Conservation (phyloP, 345 rosid genomes). For the Ricinus communis region DNA sequence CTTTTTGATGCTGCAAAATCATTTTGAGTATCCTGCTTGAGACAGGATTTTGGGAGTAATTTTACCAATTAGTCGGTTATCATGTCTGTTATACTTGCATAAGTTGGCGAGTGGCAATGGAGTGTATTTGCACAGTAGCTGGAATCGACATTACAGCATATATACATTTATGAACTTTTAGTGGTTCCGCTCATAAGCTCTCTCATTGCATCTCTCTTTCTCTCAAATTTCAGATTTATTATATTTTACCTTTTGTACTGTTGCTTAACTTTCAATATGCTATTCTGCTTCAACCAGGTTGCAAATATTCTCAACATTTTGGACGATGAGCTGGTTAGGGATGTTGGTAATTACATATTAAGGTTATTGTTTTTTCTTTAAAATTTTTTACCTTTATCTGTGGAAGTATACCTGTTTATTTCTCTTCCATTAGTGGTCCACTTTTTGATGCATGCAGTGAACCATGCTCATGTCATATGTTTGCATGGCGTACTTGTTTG, state of each 20-base stretch:
- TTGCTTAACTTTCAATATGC: not conserved
- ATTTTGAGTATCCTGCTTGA: not conserved
- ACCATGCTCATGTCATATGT: not conserved
- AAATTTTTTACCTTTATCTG: not conserved
- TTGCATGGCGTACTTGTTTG: not conserved
- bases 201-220: not conserved
- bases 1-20: not conserved
- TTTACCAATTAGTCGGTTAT: not conserved
- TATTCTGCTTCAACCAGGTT: conserved; percentile 42
- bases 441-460: not conserved
- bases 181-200: not conserved
- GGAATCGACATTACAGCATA: not conserved
- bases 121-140: not conserved
- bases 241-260: not conserved
- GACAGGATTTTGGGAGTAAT: not conserved
- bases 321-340: conserved; percentile 67
- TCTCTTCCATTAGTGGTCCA: not conserved
- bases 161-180: not conserved
- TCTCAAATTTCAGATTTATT: not conserved
- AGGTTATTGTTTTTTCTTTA: conserved; percentile 57
- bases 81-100: too few relatives aligned
- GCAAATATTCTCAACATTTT: conserved; percentile 82
- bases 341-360: conserved; percentile 82
- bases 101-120: not conserved
- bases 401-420: not conserved